These are phyloP conservation scores for Laburnicola sp. DNA, from an alignment of 2,329 filamentous ascomycete species.

Conservation along the genomic window DNA sequence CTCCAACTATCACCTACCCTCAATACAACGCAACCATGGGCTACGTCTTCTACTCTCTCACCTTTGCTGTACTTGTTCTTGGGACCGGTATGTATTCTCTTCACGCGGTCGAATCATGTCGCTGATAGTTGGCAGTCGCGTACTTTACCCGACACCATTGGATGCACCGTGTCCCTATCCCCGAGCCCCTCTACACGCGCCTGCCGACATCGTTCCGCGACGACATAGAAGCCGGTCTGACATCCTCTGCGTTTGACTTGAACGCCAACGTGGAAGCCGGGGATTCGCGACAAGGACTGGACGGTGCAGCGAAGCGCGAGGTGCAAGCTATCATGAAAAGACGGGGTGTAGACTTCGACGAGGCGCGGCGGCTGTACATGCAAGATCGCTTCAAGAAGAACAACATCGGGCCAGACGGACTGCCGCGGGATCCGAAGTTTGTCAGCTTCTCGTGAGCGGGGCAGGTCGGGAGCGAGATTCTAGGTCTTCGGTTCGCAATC, in stretches of 20 bases:
- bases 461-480: not conserved
- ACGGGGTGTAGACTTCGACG: conserved; percentile 80
- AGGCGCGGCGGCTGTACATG: conserved; percentile 83
- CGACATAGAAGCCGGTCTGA: conserved; percentile 87
- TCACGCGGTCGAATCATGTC: conserved; percentile 13
- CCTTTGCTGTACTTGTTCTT: conserved; percentile 69
- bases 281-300: conserved; percentile 78
- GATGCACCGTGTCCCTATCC: conserved; percentile 68
- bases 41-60: conserved; percentile 78
- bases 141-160: conserved; percentile 81
- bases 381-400: conserved; percentile 84
- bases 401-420: conserved; percentile 84
- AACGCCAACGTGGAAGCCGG: conserved; percentile 75
- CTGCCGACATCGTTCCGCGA: conserved; percentile 76
- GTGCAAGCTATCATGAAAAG: conserved; percentile 90
- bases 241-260: conserved; percentile 81
- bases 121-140: conserved; percentile 56
- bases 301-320: conserved; percentile 77
- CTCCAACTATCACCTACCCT: conserved; percentile 13
- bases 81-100: conserved; percentile 63
- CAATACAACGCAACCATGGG: conserved; percentile 59
- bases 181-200: conserved; percentile 71
- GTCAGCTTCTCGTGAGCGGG: conserved; percentile 74
- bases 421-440: conserved; percentile 90
- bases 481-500: too few species aligned